phyloP scores from a whole-genome alignment of 495 filamentous ascomycete genomes.

The Daldinia childiae region DNA sequence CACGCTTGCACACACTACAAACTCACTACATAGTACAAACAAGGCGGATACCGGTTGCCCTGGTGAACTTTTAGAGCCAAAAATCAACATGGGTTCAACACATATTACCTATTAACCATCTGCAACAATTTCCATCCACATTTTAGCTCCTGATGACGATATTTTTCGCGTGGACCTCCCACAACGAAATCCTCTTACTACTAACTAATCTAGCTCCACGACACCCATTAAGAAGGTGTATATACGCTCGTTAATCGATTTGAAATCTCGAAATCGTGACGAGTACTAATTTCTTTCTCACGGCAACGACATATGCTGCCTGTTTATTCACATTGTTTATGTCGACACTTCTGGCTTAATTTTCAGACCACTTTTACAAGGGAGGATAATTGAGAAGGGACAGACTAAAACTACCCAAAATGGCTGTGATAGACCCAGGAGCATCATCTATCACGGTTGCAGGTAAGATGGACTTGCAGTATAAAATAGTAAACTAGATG shows the following conservation, averaged over 20 bases:
- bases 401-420: slow-evolving; percentile 24
- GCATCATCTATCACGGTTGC: slow-evolving; percentile 53
- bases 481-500: not conserved
- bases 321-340: slow-evolving; percentile 32
- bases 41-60: slow-evolving; percentile 31
- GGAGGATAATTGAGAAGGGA: slow-evolving; percentile 16
- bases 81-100: slow-evolving; percentile 33
- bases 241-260: slow-evolving; percentile 13
- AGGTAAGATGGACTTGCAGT: slow-evolving; percentile 55
- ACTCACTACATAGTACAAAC: slow-evolving; percentile 9
- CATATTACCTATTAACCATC: slow-evolving; percentile 6
- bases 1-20: slow-evolving; percentile 8
- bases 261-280: slow-evolving; percentile 10
- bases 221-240: slow-evolving; percentile 5
- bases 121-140: slow-evolving; percentile 1
- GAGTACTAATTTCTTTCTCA: not conserved
- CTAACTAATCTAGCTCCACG: slow-evolving; percentile 6
- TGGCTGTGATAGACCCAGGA: slow-evolving; percentile 50
- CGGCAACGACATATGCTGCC: not conserved
- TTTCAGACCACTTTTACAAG: slow-evolving; percentile 15
- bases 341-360: slow-evolving; percentile 29
- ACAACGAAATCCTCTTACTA: slow-evolving; percentile 15
- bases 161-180: not conserved
- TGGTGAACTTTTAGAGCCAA: slow-evolving; percentile 16
- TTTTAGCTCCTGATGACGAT: slow-evolving; percentile 37